Conservation (phyloP, 2,329 filamentous ascomycete genomes). For the Orbilia oligospora region DNA sequence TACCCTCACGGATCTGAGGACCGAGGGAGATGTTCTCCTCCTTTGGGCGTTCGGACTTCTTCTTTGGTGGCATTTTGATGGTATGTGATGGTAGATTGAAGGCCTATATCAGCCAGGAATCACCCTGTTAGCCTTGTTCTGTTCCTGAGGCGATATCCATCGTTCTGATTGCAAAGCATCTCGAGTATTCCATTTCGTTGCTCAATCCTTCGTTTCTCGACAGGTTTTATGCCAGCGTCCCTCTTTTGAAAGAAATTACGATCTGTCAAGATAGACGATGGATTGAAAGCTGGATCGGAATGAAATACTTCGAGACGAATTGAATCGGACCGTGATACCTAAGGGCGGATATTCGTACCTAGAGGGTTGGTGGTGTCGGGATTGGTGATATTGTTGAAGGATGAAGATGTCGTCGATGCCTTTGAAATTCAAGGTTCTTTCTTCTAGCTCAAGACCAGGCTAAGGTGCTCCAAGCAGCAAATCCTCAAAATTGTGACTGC, state of each 20-base stretch:
- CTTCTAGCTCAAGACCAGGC: conserved; percentile 38
- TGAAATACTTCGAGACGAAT: conserved; percentile 21
- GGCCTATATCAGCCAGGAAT: conserved; percentile 42
- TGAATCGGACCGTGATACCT: conserved; percentile 2
- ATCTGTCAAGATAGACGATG: conserved; percentile 25
- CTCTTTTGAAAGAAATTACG: conserved; percentile 31
- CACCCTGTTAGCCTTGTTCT: conserved; percentile 50
- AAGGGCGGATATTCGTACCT: conserved; percentile 48
- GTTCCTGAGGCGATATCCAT: conserved; percentile 1
- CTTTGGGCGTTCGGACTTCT: conserved; percentile 79
- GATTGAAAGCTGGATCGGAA: conserved; percentile 31
- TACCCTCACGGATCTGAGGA: conserved; percentile 95
- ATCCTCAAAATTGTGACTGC: conserved; percentile 61
- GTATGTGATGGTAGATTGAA: conserved; percentile 48
- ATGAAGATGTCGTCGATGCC: conserved; percentile 55
- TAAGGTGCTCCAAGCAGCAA: conserved; percentile 41
- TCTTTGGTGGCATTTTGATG: conserved; percentile 86
- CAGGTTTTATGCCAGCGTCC: conserved; percentile 25
- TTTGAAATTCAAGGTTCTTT: conserved; percentile 51
- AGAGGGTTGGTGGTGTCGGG: conserved; percentile 43
- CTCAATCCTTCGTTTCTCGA: conserved; percentile 29
- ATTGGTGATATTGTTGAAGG: conserved; percentile 51
- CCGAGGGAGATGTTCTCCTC: conserved; percentile 99
- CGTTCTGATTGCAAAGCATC: conserved; percentile 20
- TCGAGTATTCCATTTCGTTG: conserved; percentile 33